These are phyloP conservation scores for Drechmeria coniospora DNA, from an alignment of 2,329 filamentous ascomycete genomes.

Conservation along the genomic window DNA sequence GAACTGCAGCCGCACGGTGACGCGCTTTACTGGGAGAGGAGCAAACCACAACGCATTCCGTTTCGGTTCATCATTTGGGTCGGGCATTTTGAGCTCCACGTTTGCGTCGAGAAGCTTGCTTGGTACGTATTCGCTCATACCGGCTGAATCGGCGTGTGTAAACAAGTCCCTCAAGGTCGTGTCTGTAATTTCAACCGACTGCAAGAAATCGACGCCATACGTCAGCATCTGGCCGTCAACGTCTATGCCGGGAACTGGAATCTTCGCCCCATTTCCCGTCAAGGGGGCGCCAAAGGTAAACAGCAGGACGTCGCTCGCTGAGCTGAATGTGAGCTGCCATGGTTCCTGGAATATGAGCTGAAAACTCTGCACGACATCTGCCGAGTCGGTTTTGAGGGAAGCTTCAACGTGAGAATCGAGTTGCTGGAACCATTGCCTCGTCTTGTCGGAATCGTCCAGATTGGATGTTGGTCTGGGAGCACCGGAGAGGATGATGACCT, in stretches of 20 bases:
- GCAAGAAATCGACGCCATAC: slow-evolving; percentile 2
- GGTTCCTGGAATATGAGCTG: not conserved
- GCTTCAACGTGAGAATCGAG: slow-evolving; percentile 1
- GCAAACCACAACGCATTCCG: slow-evolving; percentile 4
- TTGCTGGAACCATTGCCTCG: slow-evolving; percentile 2
- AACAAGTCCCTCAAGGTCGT: slow-evolving; percentile 1
- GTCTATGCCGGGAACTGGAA: slow-evolving; percentile 2
- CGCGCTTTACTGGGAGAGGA: not conserved
- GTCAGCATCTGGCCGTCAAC: slow-evolving; percentile 1
- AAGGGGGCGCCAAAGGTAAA: slow-evolving; percentile 2
- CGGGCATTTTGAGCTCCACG: slow-evolving; percentile 1
- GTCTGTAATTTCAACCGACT: not conserved
- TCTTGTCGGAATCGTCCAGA: slow-evolving; percentile 2
- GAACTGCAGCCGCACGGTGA: slow-evolving; percentile 2
- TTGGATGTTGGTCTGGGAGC: slow-evolving; percentile 1
- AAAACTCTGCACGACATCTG: slow-evolving; percentile 1
- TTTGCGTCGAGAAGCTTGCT: not conserved
- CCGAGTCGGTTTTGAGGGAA: slow-evolving; percentile 1
- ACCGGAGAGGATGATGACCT: slow-evolving; percentile 1
- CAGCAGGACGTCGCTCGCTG: slow-evolving; percentile 1
- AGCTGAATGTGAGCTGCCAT: slow-evolving; percentile 4
- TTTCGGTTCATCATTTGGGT: not conserved
- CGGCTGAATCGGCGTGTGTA: slow-evolving; percentile 1
- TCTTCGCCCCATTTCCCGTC: not conserved
- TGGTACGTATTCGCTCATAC: not conserved